phyloP scores from a whole-genome alignment of 345 rosid species.

The Theobroma cacao region DNA sequence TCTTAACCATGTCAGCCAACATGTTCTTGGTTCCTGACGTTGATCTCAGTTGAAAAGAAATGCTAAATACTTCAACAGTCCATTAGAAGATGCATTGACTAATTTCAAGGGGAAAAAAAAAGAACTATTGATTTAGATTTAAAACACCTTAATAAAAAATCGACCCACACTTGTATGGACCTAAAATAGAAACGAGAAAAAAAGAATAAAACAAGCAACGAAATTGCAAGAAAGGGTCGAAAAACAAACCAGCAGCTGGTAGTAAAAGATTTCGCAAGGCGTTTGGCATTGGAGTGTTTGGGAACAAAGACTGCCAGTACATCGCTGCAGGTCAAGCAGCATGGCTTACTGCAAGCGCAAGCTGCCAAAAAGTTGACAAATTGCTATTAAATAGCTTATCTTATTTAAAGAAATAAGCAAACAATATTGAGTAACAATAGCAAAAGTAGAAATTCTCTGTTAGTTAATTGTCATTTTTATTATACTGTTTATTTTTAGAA shows the following conservation, averaged over 20 bases:
- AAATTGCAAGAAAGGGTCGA: too few species aligned
- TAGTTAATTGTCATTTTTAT: too few species aligned
- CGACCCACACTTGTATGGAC: too few species aligned
- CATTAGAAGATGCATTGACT: too few species aligned
- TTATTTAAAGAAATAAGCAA: neutral
- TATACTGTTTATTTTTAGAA: too few species aligned
- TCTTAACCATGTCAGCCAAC: too few species aligned
- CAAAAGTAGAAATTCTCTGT: neutral
- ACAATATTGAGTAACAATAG: neutral
- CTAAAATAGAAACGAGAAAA: too few species aligned
- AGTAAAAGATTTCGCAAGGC: neutral
- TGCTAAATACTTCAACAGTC: too few species aligned
- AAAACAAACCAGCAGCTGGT: neutral
- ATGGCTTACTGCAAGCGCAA: neutral
- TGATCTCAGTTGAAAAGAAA: neutral
- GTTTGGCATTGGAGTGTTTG: conserved; percentile 5
- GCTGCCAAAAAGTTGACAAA: neutral
- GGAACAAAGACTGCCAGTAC: neutral
- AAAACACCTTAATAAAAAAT: too few species aligned
- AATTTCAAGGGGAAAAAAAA: too few species aligned
- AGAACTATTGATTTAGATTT: too few species aligned
- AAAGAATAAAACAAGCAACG: neutral
- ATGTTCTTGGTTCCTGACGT: neutral
- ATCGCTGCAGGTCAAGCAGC: neutral
- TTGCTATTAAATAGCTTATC: neutral